phyloP scores from a whole-genome alignment of 2,329 filamentous ascomycete genomes.

The Apiospora kogelbergensis region DNA sequence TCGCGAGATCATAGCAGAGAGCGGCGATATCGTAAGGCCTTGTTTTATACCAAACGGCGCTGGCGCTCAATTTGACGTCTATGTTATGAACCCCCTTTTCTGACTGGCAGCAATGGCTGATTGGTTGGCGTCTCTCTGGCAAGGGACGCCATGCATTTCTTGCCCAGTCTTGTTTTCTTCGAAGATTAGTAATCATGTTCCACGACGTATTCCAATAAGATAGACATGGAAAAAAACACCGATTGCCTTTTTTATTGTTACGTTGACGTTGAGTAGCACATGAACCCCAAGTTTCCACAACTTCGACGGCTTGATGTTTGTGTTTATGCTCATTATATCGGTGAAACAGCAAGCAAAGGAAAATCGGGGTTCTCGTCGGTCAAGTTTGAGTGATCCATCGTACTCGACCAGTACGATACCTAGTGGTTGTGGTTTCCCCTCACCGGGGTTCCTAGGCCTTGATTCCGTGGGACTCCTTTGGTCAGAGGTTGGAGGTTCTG shows the following conservation, averaged over 20 bases:
- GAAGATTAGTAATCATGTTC: not conserved
- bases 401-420: not conserved
- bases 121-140: not conserved
- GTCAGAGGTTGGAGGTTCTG: not conserved
- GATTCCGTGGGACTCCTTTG: not conserved
- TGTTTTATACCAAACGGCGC: not conserved
- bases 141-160: not conserved
- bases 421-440: not conserved
- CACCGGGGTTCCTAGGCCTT: not conserved
- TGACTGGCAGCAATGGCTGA: not conserved
- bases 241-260: not conserved
- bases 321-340: not conserved
- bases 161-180: not conserved
- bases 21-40: not conserved
- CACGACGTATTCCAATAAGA: too few relatives aligned
- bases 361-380: not conserved
- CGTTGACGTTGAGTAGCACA: not conserved
- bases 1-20: not conserved
- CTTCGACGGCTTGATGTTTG: not conserved
- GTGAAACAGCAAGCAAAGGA: not conserved
- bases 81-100: not conserved
- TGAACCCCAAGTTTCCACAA: not conserved
- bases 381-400: not conserved
- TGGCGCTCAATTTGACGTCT: not conserved
- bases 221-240: not conserved